phyloP scores from a whole-genome alignment of 495 filamentous ascomycete genomes.

The Hypoxylon fragiforme region DNA sequence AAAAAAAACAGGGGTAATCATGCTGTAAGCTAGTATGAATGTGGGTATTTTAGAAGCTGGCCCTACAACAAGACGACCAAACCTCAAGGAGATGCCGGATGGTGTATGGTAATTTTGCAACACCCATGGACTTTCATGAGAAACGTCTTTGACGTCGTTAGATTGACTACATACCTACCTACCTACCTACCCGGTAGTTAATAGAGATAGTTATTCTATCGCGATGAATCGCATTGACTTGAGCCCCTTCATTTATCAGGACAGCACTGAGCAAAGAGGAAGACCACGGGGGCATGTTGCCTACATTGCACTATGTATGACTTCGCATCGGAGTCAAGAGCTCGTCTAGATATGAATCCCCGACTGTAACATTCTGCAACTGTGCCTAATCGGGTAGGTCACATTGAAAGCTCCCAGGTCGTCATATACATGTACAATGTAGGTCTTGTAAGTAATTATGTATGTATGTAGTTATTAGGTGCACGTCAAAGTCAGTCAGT shows the following conservation, averaged over 20 bases:
- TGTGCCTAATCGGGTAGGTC: conserved; percentile 26
- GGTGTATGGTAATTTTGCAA: too few species aligned
- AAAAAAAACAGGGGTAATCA: conserved; percentile 7
- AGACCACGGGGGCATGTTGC: background rate
- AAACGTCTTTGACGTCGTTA: background rate
- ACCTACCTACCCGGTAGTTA: background rate
- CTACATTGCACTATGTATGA: background rate
- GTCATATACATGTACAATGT: too few species aligned
- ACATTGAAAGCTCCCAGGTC: too few species aligned
- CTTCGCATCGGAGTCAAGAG: conserved; percentile 17
- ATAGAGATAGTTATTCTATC: too few species aligned
- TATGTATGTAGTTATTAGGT: too few species aligned
- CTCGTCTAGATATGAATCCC: conserved; percentile 11
- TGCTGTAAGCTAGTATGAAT: background rate
- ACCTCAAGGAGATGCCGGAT: background rate
- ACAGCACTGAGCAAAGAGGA: background rate
- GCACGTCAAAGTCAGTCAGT: too few species aligned
- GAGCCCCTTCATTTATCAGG: background rate
- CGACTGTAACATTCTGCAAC: conserved; percentile 4
- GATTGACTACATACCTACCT: background rate
- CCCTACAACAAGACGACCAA: conserved; percentile 2
- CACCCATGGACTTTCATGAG: too few species aligned
- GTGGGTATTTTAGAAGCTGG: too few species aligned
- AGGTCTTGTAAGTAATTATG: too few species aligned
- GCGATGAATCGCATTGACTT: background rate